Evolutionary conservation across 768 basidiomycete genomes (phyloP).

Genomic region (Galerina sulciceps): DNA sequence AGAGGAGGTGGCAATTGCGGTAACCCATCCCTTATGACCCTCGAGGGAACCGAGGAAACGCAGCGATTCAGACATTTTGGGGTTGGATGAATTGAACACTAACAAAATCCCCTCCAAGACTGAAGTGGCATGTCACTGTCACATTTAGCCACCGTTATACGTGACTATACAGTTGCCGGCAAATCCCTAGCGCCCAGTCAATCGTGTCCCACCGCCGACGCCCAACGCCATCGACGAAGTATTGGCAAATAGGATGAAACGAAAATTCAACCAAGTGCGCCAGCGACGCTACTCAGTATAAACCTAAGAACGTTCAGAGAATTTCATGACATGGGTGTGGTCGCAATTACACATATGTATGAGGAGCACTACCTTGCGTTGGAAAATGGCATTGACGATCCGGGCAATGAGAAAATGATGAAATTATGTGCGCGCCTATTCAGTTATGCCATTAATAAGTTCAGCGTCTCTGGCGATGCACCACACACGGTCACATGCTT

Average conservation of each 20-base stretch:
- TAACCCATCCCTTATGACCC: conserved; percentile 98
- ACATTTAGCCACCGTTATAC: conserved; percentile 69
- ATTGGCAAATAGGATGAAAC: not conserved
- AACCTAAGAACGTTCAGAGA: too few relatives aligned
- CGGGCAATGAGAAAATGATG: too few relatives aligned
- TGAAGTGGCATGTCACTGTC: conserved; percentile 35
- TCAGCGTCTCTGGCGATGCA: too few relatives aligned
- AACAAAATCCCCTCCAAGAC: conserved; percentile 30
- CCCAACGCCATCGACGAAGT: not conserved
- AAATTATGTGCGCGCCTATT: too few relatives aligned
- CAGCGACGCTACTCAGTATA: too few relatives aligned
- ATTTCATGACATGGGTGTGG: too few relatives aligned
- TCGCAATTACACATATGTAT: too few relatives aligned
- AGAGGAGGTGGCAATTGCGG: conserved; percentile 96
- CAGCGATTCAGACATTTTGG: conserved; percentile 80
- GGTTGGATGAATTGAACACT: conserved; percentile 35
- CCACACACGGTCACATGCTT: too few relatives aligned
- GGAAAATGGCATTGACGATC: too few relatives aligned
- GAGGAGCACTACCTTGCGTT: too few relatives aligned
- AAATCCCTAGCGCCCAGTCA: not conserved
- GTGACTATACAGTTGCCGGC: conserved; percentile 56
- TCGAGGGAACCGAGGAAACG: conserved; percentile 90
- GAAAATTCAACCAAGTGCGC: too few relatives aligned
- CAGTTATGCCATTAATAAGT: too few relatives aligned
- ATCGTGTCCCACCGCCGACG: not conserved